Evolutionary conservation across 306 rosid genomes (phyloP).

Genomic region (Nissolia schottii): DNA sequence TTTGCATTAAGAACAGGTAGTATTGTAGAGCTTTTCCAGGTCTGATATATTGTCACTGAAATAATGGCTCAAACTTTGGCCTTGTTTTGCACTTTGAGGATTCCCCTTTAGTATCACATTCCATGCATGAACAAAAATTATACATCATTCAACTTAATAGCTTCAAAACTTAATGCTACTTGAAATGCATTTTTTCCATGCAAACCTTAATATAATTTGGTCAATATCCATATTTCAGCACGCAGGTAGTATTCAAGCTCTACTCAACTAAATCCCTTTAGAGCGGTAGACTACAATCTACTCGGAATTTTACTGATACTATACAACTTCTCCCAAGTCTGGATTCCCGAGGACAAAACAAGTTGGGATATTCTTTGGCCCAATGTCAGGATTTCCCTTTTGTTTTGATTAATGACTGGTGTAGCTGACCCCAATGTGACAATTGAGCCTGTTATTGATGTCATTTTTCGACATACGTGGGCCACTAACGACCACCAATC

Average conservation of each 20-base stretch:
- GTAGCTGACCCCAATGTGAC: background rate
- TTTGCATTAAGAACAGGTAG: background rate
- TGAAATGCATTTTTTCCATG: background rate
- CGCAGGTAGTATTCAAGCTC: background rate
- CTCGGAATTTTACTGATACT: too few species aligned
- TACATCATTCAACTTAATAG: background rate
- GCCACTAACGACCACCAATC: background rate
- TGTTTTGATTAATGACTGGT: background rate
- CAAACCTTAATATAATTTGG: background rate
- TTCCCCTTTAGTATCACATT: background rate
- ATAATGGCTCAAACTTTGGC: background rate
- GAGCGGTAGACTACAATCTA: too few species aligned
- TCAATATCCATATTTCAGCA: background rate
- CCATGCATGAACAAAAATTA: background rate
- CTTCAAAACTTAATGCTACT: background rate
- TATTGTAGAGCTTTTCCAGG: background rate
- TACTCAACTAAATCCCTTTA: too few species aligned
- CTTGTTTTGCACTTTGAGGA: background rate
- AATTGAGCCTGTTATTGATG: background rate
- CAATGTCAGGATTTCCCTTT: too few species aligned
- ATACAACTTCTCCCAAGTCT: too few species aligned
- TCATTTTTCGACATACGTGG: background rate
- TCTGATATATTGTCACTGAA: background rate
- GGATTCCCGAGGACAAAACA: too few species aligned
- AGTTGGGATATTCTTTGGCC: too few species aligned